Evolutionary conservation across 2,329 filamentous ascomycete species (phyloP), one percentile per base, ranked within the genome.

Genomic region (Lachnellula arida): DNA sequence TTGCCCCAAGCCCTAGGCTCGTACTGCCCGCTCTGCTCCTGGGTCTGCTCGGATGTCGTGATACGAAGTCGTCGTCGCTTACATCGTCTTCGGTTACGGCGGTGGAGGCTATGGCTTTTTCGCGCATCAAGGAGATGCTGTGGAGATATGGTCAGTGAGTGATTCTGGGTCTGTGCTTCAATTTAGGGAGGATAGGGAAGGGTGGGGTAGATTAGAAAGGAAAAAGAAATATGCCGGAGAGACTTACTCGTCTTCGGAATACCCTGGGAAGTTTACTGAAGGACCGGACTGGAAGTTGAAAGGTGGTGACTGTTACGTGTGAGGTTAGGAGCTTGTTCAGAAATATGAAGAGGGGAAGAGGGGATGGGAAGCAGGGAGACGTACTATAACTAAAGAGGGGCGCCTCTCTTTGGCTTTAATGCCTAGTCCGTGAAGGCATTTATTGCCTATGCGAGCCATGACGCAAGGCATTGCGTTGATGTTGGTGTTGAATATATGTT

Each of bases 231-330:
- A 17, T 15, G 12, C 12, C 12, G 25, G 48, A 54, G 32, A 4
- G 34, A 73, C 81, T 70, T 75, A 84, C 81, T 86, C 81, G 62
- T 84, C 79, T 60, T 81, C 75, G 46, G 78, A 79, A 43, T 84
- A 73, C 40, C 81, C 82, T 2, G 80, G 80, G 14, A 85, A 71
- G 44, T 70, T 71, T 42, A 78, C 72, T n/a, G 74, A 71, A 65
- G 82, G 64, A 5, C 65, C 79, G 56, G 76, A 77, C 66, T 79
- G 78, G 65, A 84, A 79, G 67, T 84, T 75, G 70, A 81, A 85
- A 0, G 82, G 82, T 84, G 57, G n/a, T 44, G 23, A 15, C 11
- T 47, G 60, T 71, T 61, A 4, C 2, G 9, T 56, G 48, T 56
- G 48, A 35, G 17, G 28, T 25, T n/a, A 8, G 46, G 3, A 12